Percentiles rank a stretch among this genome's conserved stretches.
Evolutionary conservation across 345 rosid genomes (phyloP).

Genomic region (Heritiera fomes): DNA sequence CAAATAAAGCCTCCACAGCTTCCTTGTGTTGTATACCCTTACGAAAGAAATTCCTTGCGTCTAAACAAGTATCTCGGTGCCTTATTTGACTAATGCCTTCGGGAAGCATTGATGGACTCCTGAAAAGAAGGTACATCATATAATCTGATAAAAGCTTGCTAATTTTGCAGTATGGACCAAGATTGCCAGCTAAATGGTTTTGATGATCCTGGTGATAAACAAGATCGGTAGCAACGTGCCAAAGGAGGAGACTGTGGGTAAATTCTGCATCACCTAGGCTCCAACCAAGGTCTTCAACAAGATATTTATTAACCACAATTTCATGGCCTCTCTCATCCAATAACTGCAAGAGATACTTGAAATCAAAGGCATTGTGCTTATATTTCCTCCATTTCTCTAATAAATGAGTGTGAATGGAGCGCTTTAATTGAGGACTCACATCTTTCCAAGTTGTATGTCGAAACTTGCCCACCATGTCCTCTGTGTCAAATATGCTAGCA

Average conservation of each 20-base stretch:
- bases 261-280: constrained; percentile 21
- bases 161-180: neutral
- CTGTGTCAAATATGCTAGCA: neutral
- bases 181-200: neutral
- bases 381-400: neutral
- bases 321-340: neutral
- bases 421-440: neutral
- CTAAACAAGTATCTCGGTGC: constrained; percentile 15
- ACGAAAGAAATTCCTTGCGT: neutral
- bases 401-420: constrained; percentile 11
- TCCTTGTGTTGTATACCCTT: neutral
- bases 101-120: constrained; percentile 11
- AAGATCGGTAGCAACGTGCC: constrained; percentile 34
- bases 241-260: constrained; percentile 22
- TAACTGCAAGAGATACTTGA: neutral
- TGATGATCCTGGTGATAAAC: constrained; percentile 14
- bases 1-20: neutral
- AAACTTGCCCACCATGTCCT: neutral
- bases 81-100: constrained; percentile 12
- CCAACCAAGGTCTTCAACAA: neutral
- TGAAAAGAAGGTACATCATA: constrained; percentile 8
- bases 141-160: constrained; percentile 5
- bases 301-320: no score
- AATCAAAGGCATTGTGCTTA: neutral
- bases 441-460: neutral